A percentile compares a stretch with the other conserved stretches of the same genome.
Evolutionary conservation across 352 stramenopile genomes (phyloP).

Genomic region (Phytophthora tubulina): DNA sequence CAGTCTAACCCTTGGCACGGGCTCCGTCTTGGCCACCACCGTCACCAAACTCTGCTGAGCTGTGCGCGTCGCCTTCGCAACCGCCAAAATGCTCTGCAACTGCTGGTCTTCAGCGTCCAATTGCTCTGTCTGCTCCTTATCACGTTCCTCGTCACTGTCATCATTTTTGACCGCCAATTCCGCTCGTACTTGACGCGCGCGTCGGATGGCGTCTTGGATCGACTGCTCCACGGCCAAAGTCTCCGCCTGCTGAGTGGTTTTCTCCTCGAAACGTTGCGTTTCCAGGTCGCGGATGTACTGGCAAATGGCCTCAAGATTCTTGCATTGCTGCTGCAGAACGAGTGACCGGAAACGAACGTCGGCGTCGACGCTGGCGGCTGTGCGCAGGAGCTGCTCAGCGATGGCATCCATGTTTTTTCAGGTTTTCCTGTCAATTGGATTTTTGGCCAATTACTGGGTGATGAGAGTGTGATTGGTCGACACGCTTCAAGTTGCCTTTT

Average conservation of each 20-base stretch:
- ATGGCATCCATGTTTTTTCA: conserved; percentile 7
- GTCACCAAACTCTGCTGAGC: conserved; percentile 3
- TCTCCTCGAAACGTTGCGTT: background rate
- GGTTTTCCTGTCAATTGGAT: no score
- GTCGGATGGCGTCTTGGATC: conserved; percentile 59
- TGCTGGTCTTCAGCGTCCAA: conserved; percentile 7
- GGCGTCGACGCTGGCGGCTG: conserved; percentile 30
- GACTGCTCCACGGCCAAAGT: conserved; percentile 44
- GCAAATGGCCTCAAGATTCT: conserved; percentile 42
- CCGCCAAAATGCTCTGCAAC: conserved; percentile 41
- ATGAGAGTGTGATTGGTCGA: conserved; percentile 16
- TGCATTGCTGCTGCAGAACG: conserved; percentile 48
- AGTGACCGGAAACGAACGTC: conserved; percentile 52
- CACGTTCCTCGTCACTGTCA: background rate
- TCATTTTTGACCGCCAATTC: conserved; percentile 12
- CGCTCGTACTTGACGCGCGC: conserved; percentile 46
- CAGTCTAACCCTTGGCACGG: conserved; percentile 27
- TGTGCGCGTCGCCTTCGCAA: conserved; percentile 42
- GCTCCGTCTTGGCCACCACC: conserved; percentile 1
- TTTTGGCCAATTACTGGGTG: conserved; percentile 20
- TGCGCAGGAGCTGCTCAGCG: conserved; percentile 29
- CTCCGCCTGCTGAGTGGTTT: conserved; percentile 24
- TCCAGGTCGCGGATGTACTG: conserved; percentile 35
- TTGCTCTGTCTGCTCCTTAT: background rate
- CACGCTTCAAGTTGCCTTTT: conserved; percentile 28